A percentile compares a stretch with the other conserved stretches of the same genome.
phyloP scores from a whole-genome alignment of 140 eudicot genomes.

The Stevia rebaudiana region DNA sequence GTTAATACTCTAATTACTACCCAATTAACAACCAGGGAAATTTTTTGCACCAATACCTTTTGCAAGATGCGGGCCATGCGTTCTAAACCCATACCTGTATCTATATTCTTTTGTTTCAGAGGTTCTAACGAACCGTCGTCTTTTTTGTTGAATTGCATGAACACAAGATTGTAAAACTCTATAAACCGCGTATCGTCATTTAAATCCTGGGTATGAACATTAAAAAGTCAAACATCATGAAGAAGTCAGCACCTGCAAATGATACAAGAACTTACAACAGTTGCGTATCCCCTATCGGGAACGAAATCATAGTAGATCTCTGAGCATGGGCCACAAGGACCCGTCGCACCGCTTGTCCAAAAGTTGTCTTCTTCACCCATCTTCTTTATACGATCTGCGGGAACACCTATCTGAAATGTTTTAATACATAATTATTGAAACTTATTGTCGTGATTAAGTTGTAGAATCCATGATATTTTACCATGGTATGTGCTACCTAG shows the following conservation, averaged over 20 bases:
- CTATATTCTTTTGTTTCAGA: slow-evolving; percentile 80
- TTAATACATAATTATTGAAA: background rate
- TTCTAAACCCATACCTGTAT: slow-evolving; percentile 94
- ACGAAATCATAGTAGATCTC: slow-evolving; percentile 88
- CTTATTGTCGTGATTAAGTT: background rate
- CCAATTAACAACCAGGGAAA: background rate
- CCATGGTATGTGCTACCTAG: background rate
- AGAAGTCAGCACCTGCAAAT: background rate
- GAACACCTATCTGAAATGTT: slow-evolving; percentile 65
- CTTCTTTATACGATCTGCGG: slow-evolving; percentile 68
- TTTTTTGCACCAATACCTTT: slow-evolving; percentile 43
- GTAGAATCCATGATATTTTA: background rate
- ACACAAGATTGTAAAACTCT: slow-evolving; percentile 95
- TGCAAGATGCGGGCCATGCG: slow-evolving; percentile 97
- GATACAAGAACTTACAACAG: slow-evolving; percentile 47
- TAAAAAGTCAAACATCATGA: slow-evolving; percentile 5
- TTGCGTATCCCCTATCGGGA: slow-evolving; percentile 64
- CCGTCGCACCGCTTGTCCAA: slow-evolving; percentile 92
- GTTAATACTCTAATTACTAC: background rate
- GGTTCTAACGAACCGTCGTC: slow-evolving; percentile 93
- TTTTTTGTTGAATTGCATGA: slow-evolving; percentile 79
- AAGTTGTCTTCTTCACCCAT: slow-evolving; percentile 97
- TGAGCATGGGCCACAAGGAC: slow-evolving; percentile 99
- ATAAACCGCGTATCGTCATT: slow-evolving; percentile 91
- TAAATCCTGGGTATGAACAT: slow-evolving; percentile 52